Evolutionary conservation across 2,329 filamentous ascomycete species (phyloP).

Genomic region (Alternaria tenuissima): DNA sequence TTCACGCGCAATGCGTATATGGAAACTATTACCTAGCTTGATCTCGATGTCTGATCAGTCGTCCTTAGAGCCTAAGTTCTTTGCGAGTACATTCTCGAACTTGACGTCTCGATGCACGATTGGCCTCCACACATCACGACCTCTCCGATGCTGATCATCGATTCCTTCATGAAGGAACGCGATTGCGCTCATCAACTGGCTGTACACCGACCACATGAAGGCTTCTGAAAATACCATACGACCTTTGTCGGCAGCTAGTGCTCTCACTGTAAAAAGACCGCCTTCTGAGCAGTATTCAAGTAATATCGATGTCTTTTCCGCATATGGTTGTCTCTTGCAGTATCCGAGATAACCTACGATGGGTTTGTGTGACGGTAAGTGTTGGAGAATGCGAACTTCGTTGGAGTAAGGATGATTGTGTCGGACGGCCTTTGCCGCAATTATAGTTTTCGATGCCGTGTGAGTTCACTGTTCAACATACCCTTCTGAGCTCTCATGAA

Average conservation of each 20-base stretch:
- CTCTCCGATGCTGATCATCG: neutral
- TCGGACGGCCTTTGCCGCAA: conserved; percentile 26
- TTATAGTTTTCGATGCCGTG: neutral
- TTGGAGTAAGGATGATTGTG: neutral
- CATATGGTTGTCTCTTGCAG: conserved; percentile 1
- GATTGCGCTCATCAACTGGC: conserved; percentile 22
- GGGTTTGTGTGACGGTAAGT: conserved; percentile 18
- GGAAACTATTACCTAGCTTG: conserved; percentile 58
- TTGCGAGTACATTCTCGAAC: conserved; percentile 86
- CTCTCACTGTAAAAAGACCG: conserved; percentile 21
- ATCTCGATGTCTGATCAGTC: conserved; percentile 53
- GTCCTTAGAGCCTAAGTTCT: conserved; percentile 14
- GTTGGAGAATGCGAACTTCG: conserved; percentile 23
- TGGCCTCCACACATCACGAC: conserved; percentile 70
- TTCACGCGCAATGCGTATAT: neutral
- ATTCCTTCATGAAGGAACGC: conserved; percentile 35
- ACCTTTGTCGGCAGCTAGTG: neutral
- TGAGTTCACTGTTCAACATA: conserved; percentile 22
- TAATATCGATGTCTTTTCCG: conserved; percentile 12
- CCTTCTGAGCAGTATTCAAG: conserved; percentile 25
- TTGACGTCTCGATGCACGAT: conserved; percentile 97
- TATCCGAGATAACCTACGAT: conserved; percentile 21
- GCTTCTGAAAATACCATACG: conserved; percentile 17
- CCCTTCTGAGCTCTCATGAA: conserved; percentile 23
- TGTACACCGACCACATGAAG: conserved; percentile 27